Conservation (phyloP, 352 stramenopile genomes). For the Blastocystis sp. region DNA sequence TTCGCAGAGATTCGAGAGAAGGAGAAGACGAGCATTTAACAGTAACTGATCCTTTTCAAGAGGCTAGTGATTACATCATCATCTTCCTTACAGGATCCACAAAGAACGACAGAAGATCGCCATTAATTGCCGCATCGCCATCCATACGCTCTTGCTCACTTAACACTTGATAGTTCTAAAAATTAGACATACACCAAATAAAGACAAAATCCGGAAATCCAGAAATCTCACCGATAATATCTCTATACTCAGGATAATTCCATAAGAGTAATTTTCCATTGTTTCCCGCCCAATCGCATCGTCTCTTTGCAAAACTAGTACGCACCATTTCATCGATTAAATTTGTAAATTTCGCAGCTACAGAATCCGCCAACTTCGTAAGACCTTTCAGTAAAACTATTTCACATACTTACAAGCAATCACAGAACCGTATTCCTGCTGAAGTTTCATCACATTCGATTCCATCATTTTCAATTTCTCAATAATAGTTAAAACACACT, state of each 20-base stretch:
- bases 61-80: not conserved
- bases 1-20: slow-evolving; percentile 39
- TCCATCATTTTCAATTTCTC: not conserved
- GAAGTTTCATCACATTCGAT: not conserved
- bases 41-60: not conserved
- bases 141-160: not conserved
- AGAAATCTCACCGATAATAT: not conserved
- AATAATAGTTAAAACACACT: not conserved
- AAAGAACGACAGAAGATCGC: slow-evolving; percentile 44
- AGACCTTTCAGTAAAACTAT: not conserved
- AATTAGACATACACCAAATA: not conserved
- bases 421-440: not conserved
- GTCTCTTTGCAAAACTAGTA: slow-evolving; percentile 37
- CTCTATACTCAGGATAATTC: slow-evolving; percentile 3
- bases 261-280: not conserved
- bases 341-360: slow-evolving; percentile 13
- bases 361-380: not conserved
- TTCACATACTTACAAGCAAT: not conserved
- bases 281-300: not conserved
- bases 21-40: slow-evolving; percentile 9
- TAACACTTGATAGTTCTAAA: not conserved
- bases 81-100: not conserved
- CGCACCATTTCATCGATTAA: slow-evolving; percentile 48
- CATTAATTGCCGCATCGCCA: slow-evolving; percentile 16
- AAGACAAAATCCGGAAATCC: slow-evolving; percentile 2